Evolutionary conservation across 1,139 yeast genomes (phyloP).

Genomic region (Yamadazyma songkhlaensis): DNA sequence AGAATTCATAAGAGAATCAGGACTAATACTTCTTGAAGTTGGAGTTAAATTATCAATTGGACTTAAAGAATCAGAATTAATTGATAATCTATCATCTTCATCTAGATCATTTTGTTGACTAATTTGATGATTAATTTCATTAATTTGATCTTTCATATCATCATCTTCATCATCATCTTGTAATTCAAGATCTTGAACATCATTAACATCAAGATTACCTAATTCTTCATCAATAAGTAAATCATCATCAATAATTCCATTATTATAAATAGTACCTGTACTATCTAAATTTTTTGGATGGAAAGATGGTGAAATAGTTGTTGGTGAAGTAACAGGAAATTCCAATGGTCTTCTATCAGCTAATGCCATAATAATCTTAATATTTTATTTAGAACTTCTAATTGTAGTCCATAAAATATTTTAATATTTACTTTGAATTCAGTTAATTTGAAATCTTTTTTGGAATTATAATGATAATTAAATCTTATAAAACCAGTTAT

Average conservation of each 20-base stretch:
- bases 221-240: constrained; percentile 1
- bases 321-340: constrained; percentile 35
- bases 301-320: constrained; percentile 44
- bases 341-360: constrained; percentile 59
- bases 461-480: constrained; percentile 15
- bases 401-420: constrained; percentile 6
- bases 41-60: constrained; percentile 33
- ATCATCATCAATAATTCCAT: constrained; percentile 1
- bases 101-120: constrained; percentile 9
- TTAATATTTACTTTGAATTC: not conserved
- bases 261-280: constrained; percentile 8
- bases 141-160: not conserved
- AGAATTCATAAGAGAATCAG: constrained; percentile 40
- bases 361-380: constrained; percentile 42
- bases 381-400: not conserved
- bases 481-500: constrained; percentile 13
- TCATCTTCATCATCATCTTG: constrained; percentile 8
- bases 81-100: constrained; percentile 12
- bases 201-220: constrained; percentile 4
- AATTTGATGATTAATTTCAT: not conserved
- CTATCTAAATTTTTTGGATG: constrained; percentile 37
- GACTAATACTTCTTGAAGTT: constrained; percentile 42
- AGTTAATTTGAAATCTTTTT: not conserved
- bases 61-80: constrained; percentile 21
- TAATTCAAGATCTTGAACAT: constrained; percentile 9